Conservation (phyloP, 129 eudicot species). For the Chrysanthemum lavandulifolium region DNA sequence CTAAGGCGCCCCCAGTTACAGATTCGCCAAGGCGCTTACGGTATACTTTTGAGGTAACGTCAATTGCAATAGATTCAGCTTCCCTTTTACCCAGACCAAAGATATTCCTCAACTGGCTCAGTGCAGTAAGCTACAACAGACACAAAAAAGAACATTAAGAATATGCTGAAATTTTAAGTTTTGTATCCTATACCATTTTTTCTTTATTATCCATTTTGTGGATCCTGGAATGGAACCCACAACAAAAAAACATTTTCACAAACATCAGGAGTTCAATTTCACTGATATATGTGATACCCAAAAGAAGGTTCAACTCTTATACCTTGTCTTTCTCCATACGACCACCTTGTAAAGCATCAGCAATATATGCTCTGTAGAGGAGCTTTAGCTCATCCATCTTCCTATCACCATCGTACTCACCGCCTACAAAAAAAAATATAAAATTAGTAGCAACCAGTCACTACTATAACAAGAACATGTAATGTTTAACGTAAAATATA, state of each 20-base stretch:
- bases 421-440: conserved; percentile 49
- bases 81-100: conserved; percentile 93
- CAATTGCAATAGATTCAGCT: conserved; percentile 72
- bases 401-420: conserved; percentile 81
- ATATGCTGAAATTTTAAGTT: neutral
- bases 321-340: conserved; percentile 93
- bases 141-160: neutral
- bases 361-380: conserved; percentile 71
- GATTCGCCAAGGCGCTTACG: conserved; percentile 82
- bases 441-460: neutral
- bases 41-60: conserved; percentile 74
- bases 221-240: conserved; percentile 3
- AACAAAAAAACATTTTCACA: neutral
- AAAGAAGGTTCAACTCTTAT: neutral
- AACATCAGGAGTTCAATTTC: neutral
- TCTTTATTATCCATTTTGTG: neutral
- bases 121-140: conserved; percentile 64
- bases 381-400: conserved; percentile 85
- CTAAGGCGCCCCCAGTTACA: conserved; percentile 68
- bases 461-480: conserved; percentile 2
- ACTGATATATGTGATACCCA: neutral
- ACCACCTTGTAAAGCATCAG: conserved; percentile 75
- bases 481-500: neutral
- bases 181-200: neutral
- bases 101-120: conserved; percentile 80